Percentiles rank a stretch among this genome's conserved stretches.
These are phyloP conservation scores for Lecanicillium sp. DNA, from an alignment of 2,329 filamentous ascomycete genomes.

Conservation along the genomic window DNA sequence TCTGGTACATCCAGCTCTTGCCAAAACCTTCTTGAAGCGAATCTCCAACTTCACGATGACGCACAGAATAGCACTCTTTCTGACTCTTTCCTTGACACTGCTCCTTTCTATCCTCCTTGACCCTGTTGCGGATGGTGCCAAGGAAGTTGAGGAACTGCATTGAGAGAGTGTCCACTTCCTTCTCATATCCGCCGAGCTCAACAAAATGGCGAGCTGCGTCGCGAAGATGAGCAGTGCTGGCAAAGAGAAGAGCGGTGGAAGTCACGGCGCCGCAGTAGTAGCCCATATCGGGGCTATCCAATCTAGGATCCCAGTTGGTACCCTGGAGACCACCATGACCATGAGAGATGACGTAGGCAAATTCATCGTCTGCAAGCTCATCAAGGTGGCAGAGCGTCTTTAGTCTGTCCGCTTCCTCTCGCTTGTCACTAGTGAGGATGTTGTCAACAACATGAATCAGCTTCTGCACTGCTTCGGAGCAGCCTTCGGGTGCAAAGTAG, in stretches of 20 bases:
- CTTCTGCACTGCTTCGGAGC: constrained; percentile 55
- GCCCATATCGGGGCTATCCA: constrained; percentile 32
- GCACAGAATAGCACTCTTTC: constrained; percentile 22
- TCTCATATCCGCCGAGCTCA: constrained; percentile 29
- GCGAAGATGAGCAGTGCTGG: constrained; percentile 26
- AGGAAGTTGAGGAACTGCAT: constrained; percentile 44
- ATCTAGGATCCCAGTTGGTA: constrained; percentile 45
- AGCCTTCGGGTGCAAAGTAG: constrained; percentile 45
- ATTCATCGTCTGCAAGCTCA: constrained; percentile 25
- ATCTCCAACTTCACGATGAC: constrained; percentile 13
- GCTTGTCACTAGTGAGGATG: constrained; percentile 32
- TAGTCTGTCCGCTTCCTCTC: constrained; percentile 31
- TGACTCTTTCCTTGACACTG: constrained; percentile 17
- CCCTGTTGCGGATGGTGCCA: constrained; percentile 28
- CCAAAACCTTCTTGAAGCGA: constrained; percentile 13
- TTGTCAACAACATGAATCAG: constrained; percentile 42
- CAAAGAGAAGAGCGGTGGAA: constrained; percentile 31
- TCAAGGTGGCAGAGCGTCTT: constrained; percentile 25
- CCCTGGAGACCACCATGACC: constrained; percentile 37
- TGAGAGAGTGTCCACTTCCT: constrained; percentile 27
- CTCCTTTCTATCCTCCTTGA: constrained; percentile 18
- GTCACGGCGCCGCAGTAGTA: constrained; percentile 40
- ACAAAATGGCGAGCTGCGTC: constrained; percentile 30
- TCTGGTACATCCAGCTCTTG: constrained; percentile 44
- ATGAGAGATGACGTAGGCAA: constrained; percentile 31